A percentile compares a stretch with the other conserved stretches of the same genome.
These are phyloP conservation scores for Trametes versicolor DNA, from an alignment of 1,284 basidiomycete species.

Conservation along the genomic window DNA sequence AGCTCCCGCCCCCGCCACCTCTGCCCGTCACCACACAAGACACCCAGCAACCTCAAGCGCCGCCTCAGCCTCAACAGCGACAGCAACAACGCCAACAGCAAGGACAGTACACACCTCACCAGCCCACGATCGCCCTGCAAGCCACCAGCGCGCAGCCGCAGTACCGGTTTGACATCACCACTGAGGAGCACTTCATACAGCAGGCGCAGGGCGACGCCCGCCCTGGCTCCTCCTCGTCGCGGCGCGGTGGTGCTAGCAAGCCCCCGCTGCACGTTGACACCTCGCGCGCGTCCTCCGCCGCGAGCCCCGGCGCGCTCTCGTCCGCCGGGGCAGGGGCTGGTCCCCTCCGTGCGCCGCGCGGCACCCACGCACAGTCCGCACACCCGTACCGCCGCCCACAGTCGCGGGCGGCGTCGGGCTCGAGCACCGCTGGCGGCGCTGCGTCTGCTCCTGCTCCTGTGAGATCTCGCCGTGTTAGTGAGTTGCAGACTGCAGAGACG, in stretches of 20 bases:
- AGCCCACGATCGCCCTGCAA: constrained; percentile 38
- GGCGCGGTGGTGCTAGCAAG: constrained; percentile 34
- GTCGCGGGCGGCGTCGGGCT: constrained; percentile 35
- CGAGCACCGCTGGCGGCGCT: constrained; percentile 17
- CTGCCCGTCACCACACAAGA: constrained; percentile 19
- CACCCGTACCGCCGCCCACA: constrained; percentile 44
- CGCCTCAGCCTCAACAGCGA: constrained; percentile 23
- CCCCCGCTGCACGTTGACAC: constrained; percentile 38
- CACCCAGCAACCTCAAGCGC: not conserved
- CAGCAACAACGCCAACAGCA: constrained; percentile 25
- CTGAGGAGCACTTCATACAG: constrained; percentile 39
- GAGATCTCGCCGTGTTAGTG: constrained; percentile 37
- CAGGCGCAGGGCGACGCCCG: constrained; percentile 29
- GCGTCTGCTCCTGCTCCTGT: constrained; percentile 27
- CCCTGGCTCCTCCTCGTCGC: constrained; percentile 25
- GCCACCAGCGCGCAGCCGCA: constrained; percentile 29
- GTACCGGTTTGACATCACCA: constrained; percentile 45
- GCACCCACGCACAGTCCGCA: constrained; percentile 30
- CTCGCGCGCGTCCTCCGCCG: constrained; percentile 32
- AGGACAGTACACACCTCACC: constrained; percentile 29
- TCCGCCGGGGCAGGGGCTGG: constrained; percentile 37
- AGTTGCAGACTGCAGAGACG: constrained; percentile 33
- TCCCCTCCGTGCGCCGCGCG: constrained; percentile 38
- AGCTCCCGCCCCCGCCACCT: constrained; percentile 25
- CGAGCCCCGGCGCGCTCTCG: constrained; percentile 33